Base-by-base conservation (phyloP, 1,284 basidiomycete species). In the Cystodermella granulosa region DNA sequence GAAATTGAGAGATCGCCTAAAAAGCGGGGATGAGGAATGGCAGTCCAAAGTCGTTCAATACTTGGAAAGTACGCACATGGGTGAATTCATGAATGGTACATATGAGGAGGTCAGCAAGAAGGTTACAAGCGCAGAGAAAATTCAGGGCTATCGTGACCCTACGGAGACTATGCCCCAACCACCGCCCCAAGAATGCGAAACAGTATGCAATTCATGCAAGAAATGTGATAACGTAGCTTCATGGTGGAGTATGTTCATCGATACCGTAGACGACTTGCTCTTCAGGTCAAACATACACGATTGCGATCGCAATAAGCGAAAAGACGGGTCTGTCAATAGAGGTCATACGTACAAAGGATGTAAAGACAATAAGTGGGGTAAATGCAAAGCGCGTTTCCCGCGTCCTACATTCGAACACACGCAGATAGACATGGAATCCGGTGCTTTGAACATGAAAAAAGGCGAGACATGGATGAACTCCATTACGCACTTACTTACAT, bases 391-490 rank as follows among this genome's bases (percentile, higher is more conserved):
- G 1, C n/a, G 62, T 0, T 65, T 65, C 52, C 64, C 65, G 5
- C 34, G 60, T 14, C 16, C 41, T 18, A 16, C 55, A 0, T 50
- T 51, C 43, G 4, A 43, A 4, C 3, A 42, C 4, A 60, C 59
- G 13, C 18, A 40, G 6, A 49, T 66, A 13, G 59, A 65, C 47
- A 39, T 42, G 2, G 38, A 55, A 1, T 57, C 60, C 17, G 67
- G 67, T 26, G 50, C 49, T 39, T 40, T 71, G 2, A 50, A 53
- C 17, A 45, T 72, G 39, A 61, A 63, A 42, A 65, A 72, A 39
- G 38, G 40, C 8, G 68, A 72, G 47, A 37, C 58, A 4, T 56
- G 51, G 57, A 37, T 72, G 5, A 73, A 72, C 49, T 66, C 58
- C 2, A 59, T 63, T 24, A 58, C 55, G 1, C 46, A 54, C 20